A percentile compares a stretch with the other conserved stretches of the same genome.
Evolutionary conservation across 306 rosid species (phyloP).

Genomic region (Malus orientalis): DNA sequence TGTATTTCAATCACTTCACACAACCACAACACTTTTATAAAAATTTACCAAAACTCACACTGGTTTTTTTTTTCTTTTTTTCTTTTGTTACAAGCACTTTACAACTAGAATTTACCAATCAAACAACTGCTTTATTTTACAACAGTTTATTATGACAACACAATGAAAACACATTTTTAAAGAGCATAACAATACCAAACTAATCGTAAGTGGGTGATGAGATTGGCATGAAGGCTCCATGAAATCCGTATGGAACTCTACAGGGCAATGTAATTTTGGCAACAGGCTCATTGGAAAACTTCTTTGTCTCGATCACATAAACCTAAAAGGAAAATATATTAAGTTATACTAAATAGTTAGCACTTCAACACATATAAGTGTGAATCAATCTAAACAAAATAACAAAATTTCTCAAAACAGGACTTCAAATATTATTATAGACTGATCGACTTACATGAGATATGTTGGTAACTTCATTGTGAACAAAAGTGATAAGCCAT

Average conservation of each 20-base stretch:
- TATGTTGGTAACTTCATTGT: conserved; percentile 46
- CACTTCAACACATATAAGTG: background rate
- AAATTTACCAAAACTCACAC: too few species aligned
- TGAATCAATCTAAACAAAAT: background rate
- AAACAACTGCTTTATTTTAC: too few species aligned
- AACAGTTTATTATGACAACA: too few species aligned
- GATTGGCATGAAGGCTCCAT: conserved; percentile 48
- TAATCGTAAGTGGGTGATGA: background rate
- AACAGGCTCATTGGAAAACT: conserved; percentile 34
- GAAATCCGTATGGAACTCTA: conserved; percentile 79
- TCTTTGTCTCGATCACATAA: conserved; percentile 40
- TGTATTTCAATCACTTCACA: too few species aligned
- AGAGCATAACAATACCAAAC: too few species aligned
- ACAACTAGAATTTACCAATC: too few species aligned
- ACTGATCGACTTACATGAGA: conserved; percentile 25
- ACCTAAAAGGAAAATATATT: conserved; percentile 28
- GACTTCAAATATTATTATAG: background rate
- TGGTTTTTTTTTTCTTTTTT: too few species aligned
- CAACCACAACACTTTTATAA: too few species aligned
- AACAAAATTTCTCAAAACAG: background rate
- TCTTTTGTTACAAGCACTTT: too few species aligned
- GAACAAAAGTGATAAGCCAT: conserved; percentile 70
- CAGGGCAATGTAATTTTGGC: conserved; percentile 45
- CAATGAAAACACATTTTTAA: too few species aligned
- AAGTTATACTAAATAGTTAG: too few species aligned